Evolutionary conservation across 768 basidiomycete genomes (phyloP).

Genomic region (Strobilomyces echinocephalus): DNA sequence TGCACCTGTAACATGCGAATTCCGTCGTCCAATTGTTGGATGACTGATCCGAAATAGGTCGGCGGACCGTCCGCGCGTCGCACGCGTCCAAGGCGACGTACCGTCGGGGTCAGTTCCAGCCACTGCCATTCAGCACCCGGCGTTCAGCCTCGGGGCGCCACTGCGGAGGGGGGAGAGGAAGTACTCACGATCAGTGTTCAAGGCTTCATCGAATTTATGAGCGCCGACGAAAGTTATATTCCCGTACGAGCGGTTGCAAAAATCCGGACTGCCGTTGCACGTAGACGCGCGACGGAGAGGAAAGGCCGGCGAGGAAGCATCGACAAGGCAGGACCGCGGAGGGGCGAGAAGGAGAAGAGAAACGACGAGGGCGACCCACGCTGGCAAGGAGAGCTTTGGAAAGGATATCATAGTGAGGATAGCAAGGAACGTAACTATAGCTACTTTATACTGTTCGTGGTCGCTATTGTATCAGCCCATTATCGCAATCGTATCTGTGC

Average conservation of each 20-base stretch:
- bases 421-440: background rate
- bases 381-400: background rate
- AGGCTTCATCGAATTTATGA: slow-evolving; percentile 82
- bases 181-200: slow-evolving; percentile 55
- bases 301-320: slow-evolving; percentile 11
- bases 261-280: slow-evolving; percentile 82
- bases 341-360: slow-evolving; percentile 4
- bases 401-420: background rate
- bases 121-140: slow-evolving; percentile 38
- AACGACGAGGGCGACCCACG: slow-evolving; percentile 19
- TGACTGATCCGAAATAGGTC: slow-evolving; percentile 46
- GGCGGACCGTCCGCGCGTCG: background rate
- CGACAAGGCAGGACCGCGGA: background rate
- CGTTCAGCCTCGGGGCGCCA: background rate
- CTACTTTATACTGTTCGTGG: no score
- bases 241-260: slow-evolving; percentile 72
- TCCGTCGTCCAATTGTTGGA: slow-evolving; percentile 76
- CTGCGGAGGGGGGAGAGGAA: background rate
- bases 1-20: slow-evolving; percentile 83
- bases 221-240: slow-evolving; percentile 87
- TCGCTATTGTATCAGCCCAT: no score
- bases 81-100: slow-evolving; percentile 32
- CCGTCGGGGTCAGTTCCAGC: slow-evolving; percentile 74
- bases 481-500: no score
- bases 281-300: slow-evolving; percentile 50